These are phyloP conservation scores for Pseudonitzschia delicatissima DNA, from an alignment of 108 stramenopile genomes.

Conservation along the genomic window DNA sequence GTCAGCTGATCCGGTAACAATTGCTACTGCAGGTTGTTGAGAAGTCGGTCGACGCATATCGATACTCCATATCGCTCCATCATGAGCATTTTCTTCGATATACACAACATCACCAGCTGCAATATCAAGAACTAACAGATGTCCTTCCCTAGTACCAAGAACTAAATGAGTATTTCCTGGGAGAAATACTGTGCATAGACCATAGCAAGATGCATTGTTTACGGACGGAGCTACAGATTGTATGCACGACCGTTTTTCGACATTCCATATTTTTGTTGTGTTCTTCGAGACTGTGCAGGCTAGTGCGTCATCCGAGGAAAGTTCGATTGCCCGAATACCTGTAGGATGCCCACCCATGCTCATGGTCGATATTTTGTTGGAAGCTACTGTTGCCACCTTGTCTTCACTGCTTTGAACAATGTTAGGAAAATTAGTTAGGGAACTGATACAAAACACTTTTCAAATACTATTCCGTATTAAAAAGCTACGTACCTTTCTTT, in stretches of 20 bases:
- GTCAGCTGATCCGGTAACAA: conserved; percentile 93
- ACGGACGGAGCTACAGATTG: conserved; percentile 63
- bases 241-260: conserved; percentile 72
- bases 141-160: conserved; percentile 85
- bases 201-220: conserved; percentile 61
- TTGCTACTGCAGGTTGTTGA: conserved; percentile 41
- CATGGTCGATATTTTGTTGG: conserved; percentile 48
- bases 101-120: conserved; percentile 81
- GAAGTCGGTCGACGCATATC: conserved; percentile 64
- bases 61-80: conserved; percentile 84
- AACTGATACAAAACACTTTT: too few species aligned
- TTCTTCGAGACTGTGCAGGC: conserved; percentile 88
- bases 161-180: conserved; percentile 88
- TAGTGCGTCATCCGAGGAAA: conserved; percentile 86
- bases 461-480: too few species aligned
- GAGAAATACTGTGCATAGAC: conserved; percentile 89
- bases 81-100: conserved; percentile 76
- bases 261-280: conserved; percentile 93
- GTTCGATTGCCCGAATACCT: conserved; percentile 88
- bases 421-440: not conserved
- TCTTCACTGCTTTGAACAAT: conserved; percentile 11
- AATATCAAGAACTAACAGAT: conserved; percentile 74
- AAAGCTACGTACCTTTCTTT: conserved; percentile 18
- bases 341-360: conserved; percentile 94
- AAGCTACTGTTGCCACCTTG: conserved; percentile 2